A percentile compares a stretch with the other conserved stretches of the same genome.
phyloP scores from a whole-genome alignment of 2,329 filamentous ascomycete genomes.

The Hymenoscyphus salicellus region DNA sequence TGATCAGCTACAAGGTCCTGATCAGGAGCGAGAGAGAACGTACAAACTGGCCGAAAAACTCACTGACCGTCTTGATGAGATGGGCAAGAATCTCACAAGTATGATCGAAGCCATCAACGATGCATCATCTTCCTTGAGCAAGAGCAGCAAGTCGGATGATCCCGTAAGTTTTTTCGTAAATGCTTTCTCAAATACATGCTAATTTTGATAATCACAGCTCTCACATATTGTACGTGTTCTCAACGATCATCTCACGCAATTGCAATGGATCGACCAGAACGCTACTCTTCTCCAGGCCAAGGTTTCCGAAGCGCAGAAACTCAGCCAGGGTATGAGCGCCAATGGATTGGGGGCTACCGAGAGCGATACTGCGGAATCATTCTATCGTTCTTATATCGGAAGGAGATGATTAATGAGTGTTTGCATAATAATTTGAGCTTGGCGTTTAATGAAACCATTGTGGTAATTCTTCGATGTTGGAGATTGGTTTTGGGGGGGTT shows the following conservation, averaged over 20 bases:
- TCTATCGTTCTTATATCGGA: slow-evolving; percentile 85
- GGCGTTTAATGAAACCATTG: slow-evolving; percentile 28
- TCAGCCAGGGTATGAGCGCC: slow-evolving; percentile 58
- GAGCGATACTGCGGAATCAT: slow-evolving; percentile 76
- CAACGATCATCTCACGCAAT: slow-evolving; percentile 85
- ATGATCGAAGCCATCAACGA: slow-evolving; percentile 99
- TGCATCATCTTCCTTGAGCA: slow-evolving; percentile 83
- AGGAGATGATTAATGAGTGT: slow-evolving; percentile 49
- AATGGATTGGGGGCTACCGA: slow-evolving; percentile 58
- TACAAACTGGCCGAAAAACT: slow-evolving; percentile 95
- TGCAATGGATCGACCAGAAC: slow-evolving; percentile 90
- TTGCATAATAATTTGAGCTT: slow-evolving; percentile 18
- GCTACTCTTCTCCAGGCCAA: slow-evolving; percentile 78
- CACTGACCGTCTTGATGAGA: slow-evolving; percentile 84
- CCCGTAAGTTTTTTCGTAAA: slow-evolving; percentile 57
- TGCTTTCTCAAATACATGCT: slow-evolving; percentile 23
- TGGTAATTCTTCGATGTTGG: slow-evolving; percentile 20
- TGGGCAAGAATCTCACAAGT: slow-evolving; percentile 85
- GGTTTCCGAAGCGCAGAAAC: slow-evolving; percentile 77
- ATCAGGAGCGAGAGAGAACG: slow-evolving; percentile 92
- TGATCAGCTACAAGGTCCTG: slow-evolving; percentile 78
- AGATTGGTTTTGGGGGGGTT: slow-evolving; percentile 16
- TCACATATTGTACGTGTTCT: slow-evolving; percentile 94
- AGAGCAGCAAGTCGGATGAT: slow-evolving; percentile 83
- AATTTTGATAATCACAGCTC: slow-evolving; percentile 51